Base-by-base conservation (phyloP, 2,329 filamentous ascomycete species). In the Epicoccum sorghinum region DNA sequence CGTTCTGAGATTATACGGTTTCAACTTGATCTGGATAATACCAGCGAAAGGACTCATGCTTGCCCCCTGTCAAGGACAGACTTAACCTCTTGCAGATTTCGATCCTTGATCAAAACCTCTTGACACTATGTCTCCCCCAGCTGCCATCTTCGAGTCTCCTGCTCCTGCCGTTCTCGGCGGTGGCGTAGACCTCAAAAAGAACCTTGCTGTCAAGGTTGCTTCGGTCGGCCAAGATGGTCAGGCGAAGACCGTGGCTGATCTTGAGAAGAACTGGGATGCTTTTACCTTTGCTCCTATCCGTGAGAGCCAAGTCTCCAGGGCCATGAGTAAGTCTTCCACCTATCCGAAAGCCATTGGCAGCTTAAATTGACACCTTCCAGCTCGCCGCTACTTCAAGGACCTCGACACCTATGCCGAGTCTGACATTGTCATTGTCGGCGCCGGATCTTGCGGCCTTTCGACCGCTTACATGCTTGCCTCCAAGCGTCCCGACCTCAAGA, bases 41-140 rank as follows among this genome's bases (percentile, higher is more conserved):
- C 91, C 89, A 92, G 92, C 92, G 92, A 92, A 95, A 96, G 92
- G 89, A 96, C 43, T 95, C 91, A 96, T 96, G 91, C 90, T 84
- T 84, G 61, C 80, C 78, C 61, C 78, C 75, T 30, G 7, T 33
- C 8, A 29, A 56, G 66, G 66, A 30, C 60, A 66, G 25, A 41
- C 66, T 70, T 73, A 69, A 74, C 69, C 54, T 45, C 33, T 64
- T 14, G 30, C 55, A 74, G 71, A 61, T 64, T 68, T 69, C 66
- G 61, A 56, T 50, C 64, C 61, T 60, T 61, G 73, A 71, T 59
- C 62, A 73, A 73, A 58, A 41, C 27, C 12, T 8, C 13, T 38
- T 29, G 25, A 29, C 49, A 58, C 47, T 4, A 96, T 96, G 91
- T 87, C 89, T 80, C 91, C 91, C 68, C 88, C 90, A 63, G 83